phyloP scores from a whole-genome alignment of 2,329 filamentous ascomycete species.

The Graphiopsis chlorocephala region DNA sequence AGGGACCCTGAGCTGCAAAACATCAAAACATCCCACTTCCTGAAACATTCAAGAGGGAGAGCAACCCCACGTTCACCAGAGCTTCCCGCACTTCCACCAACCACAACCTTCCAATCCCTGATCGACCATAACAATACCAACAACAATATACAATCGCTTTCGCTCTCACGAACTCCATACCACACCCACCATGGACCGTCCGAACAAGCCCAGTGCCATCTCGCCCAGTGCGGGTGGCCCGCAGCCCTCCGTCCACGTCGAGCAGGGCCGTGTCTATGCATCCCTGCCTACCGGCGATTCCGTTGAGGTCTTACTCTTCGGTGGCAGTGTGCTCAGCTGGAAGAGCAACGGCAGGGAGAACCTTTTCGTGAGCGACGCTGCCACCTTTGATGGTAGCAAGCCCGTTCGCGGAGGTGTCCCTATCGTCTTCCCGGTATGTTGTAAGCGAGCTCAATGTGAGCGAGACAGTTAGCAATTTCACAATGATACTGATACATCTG shows the following conservation, averaged over 20 bases:
- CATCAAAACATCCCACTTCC: constrained; percentile 15
- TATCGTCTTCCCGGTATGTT: constrained; percentile 81
- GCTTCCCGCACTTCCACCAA: constrained; percentile 13
- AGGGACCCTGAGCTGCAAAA: constrained; percentile 11
- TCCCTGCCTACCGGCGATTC: constrained; percentile 81
- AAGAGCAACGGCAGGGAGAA: constrained; percentile 78
- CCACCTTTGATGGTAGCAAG: constrained; percentile 80
- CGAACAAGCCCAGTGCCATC: constrained; percentile 75
- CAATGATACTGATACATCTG: neutral
- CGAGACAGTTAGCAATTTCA: neutral
- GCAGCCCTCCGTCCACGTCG: constrained; percentile 73
- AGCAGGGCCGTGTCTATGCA: constrained; percentile 71
- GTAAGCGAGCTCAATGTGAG: neutral
- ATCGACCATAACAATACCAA: neutral
- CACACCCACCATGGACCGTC: constrained; percentile 64
- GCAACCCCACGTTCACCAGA: constrained; percentile 7
- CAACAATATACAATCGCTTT: neutral
- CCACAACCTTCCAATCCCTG: neutral
- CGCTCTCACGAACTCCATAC: neutral
- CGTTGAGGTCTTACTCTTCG: constrained; percentile 81
- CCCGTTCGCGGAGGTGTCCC: constrained; percentile 89
- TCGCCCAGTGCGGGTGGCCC: constrained; percentile 64
- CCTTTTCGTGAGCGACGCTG: constrained; percentile 78
- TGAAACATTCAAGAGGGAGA: constrained; percentile 5
- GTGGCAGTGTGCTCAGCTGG: constrained; percentile 92